phyloP scores from a whole-genome alignment of 106 monocot species.

The Allium cepa region DNA sequence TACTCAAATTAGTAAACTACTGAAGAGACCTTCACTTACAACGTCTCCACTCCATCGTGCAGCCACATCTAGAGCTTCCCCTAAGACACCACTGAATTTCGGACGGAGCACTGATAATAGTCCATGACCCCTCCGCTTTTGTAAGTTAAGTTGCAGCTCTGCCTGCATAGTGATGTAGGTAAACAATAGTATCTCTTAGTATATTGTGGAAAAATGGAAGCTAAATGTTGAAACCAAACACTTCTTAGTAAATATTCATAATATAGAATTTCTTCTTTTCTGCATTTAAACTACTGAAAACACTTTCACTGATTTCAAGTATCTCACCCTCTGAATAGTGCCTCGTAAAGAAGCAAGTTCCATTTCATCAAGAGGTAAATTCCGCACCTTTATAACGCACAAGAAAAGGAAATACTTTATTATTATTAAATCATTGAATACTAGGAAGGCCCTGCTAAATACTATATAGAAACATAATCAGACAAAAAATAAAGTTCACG shows the following conservation, averaged over 20 bases:
- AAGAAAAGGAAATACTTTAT: background rate
- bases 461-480: background rate
- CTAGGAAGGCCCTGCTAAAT: too few relatives aligned
- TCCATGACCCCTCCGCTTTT: conserved; percentile 92
- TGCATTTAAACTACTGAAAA: too few relatives aligned
- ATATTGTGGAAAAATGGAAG: too few relatives aligned
- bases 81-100: conserved; percentile 95
- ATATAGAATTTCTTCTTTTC: too few relatives aligned
- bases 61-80: conserved; percentile 95
- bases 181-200: too few relatives aligned
- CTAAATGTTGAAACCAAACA: too few relatives aligned
- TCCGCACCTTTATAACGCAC: conserved; percentile 55
- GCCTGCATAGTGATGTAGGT: conserved; percentile 33
- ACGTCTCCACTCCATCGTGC: conserved; percentile 99
- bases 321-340: conserved; percentile 71
- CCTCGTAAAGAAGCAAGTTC: conserved; percentile 97
- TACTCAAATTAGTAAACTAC: too few relatives aligned
- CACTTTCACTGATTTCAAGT: background rate
- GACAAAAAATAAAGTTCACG: background rate
- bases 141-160: conserved; percentile 94
- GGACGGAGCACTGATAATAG: conserved; percentile 82
- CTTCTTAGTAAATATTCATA: too few relatives aligned
- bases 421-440: too few relatives aligned
- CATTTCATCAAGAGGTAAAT: conserved; percentile 96
- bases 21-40: conserved; percentile 38